A percentile compares a stretch with the other conserved stretches of the same genome.
Conservation (phyloP, 345 rosid species). For the Rhodamnia rubescens region DNA sequence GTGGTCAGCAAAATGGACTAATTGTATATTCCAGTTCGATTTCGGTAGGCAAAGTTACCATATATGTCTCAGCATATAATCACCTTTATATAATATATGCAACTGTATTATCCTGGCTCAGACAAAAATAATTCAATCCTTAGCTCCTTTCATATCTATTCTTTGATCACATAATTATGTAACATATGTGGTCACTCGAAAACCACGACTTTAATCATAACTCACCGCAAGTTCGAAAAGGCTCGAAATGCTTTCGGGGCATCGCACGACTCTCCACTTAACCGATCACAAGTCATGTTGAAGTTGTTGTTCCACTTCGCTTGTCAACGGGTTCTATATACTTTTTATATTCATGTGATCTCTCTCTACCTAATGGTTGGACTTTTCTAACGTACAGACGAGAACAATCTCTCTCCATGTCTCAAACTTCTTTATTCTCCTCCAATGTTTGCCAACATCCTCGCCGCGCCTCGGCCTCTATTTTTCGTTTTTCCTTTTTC, state of each 20-base stretch:
- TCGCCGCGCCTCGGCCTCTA: background rate
- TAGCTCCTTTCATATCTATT: background rate
- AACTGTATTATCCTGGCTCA: background rate
- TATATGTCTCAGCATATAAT: background rate
- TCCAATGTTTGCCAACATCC: background rate
- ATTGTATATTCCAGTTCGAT: background rate
- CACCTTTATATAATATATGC: background rate
- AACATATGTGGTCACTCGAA: background rate
- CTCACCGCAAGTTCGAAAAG: background rate
- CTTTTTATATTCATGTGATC: too few species aligned
- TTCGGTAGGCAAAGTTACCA: background rate
- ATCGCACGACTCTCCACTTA: background rate
- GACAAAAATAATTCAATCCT: background rate
- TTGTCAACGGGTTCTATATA: too few species aligned
- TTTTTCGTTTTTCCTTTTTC: background rate
- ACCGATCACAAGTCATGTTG: background rate
- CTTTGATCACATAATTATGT: background rate
- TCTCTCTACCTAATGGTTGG: too few species aligned
- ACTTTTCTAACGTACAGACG: too few species aligned
- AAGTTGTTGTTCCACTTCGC: too few species aligned
- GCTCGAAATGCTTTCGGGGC: background rate
- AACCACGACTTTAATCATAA: too few species aligned
- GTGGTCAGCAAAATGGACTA: background rate
- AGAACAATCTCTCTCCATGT: too few species aligned
- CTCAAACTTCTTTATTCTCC: background rate